These are phyloP conservation scores for Murraya paniculata DNA, from an alignment of 345 rosid species.

Conservation along the genomic window DNA sequence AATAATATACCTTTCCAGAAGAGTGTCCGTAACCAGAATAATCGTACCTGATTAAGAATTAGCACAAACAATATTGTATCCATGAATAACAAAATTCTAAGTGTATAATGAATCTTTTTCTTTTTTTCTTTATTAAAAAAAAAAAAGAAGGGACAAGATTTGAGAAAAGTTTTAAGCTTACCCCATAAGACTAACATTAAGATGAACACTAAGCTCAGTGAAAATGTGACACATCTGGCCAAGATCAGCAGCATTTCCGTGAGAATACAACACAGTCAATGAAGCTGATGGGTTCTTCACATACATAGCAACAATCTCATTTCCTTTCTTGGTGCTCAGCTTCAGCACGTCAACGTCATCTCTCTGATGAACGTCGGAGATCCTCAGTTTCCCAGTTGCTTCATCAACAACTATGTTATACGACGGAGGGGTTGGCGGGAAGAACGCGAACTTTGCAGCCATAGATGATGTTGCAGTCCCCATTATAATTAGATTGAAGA, in stretches of 20 bases:
- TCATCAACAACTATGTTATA: slow-evolving; percentile 53
- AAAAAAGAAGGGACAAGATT: background rate
- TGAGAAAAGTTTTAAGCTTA: slow-evolving; percentile 25
- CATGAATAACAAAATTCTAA: background rate
- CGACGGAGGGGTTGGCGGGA: slow-evolving; percentile 92
- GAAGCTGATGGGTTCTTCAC: slow-evolving; percentile 73
- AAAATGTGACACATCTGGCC: slow-evolving; percentile 71
- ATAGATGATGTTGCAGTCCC: slow-evolving; percentile 83
- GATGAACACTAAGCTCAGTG: slow-evolving; percentile 67
- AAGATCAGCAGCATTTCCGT: slow-evolving; percentile 92
- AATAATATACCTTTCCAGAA: slow-evolving; percentile 67
- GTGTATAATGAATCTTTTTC: background rate
- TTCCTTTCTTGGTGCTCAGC: slow-evolving; percentile 63
- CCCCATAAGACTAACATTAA: slow-evolving; percentile 84
- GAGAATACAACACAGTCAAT: slow-evolving; percentile 75
- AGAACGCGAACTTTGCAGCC: slow-evolving; percentile 89
- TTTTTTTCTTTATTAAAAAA: too few species aligned
- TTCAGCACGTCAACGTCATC: slow-evolving; percentile 66
- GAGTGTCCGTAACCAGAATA: slow-evolving; percentile 92
- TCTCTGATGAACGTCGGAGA: slow-evolving; percentile 46
- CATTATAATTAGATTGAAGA: slow-evolving; percentile 32
- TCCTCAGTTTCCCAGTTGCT: slow-evolving; percentile 52
- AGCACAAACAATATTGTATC: background rate
- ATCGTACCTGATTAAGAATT: slow-evolving; percentile 62
- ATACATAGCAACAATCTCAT: slow-evolving; percentile 62